Evolutionary conservation across 2,329 filamentous ascomycete genomes (phyloP), one percentile per base, ranked within the genome.

Genomic region (Clarireedia paspali): DNA sequence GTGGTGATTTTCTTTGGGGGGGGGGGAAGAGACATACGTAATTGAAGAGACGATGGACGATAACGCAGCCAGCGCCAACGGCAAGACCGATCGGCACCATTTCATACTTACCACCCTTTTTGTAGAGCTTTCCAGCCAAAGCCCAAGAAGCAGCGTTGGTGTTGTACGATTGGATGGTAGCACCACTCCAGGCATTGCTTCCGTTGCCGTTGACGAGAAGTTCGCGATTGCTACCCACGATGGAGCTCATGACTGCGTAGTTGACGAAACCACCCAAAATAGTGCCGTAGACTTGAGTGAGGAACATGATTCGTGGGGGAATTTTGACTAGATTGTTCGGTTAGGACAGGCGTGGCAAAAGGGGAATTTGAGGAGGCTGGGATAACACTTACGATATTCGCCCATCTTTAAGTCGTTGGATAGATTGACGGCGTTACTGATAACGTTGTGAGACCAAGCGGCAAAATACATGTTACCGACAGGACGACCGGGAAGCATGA

Each of bases 371-470:
- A 17, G 24, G 0, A 15, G 9, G 1, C 26, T 3, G 0, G 15
- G 5, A 14, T 4, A 4, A 20, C 3, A 70, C 74, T 51, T 68
- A 77, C 77, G 73, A 50, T 83, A 83, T 69, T 82, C 77, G 20
- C 80, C 80, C 72, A 82, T 74, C 68, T 83, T 83, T 24, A 83
- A 64, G 59, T 81, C 78, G 47, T 73, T 76, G 39, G 71, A 77
- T 6, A 83, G 68, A 53, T 70, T 76, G 46, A 82, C 75, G 0
- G 73, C 69, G 50, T 78, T 78, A 2, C 55, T 12, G 49, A 83
- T 81, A 49, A 82, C 76, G 39, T 76, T 79, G 66, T 83, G 80
- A 1, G 78, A 82, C 78, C 78, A 82, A 10, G 75, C 75, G 6
- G 79, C 76, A 63, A 77, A 77, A 62, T 75, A 75, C 67, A 76